Conservation (phyloP, 2,329 filamentous ascomycete genomes). For the Aspergillus fijiensis region DNA sequence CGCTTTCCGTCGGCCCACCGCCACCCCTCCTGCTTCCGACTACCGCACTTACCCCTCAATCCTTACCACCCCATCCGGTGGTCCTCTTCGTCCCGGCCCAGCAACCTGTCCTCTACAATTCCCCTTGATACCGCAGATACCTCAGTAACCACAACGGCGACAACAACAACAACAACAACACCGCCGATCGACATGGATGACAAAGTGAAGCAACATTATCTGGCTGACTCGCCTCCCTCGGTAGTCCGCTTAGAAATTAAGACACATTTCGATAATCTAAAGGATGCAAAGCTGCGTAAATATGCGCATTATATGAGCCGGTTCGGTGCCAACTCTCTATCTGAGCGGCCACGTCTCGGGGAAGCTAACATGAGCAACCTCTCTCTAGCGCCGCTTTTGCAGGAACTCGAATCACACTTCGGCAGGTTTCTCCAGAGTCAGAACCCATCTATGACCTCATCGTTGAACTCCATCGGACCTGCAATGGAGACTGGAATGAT, state of each 20-base stretch:
- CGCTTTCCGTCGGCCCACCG: conserved; percentile 22
- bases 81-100: conserved; percentile 19
- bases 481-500: conserved; percentile 68
- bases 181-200: conserved; percentile 37
- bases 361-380: conserved; percentile 9
- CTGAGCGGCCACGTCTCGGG: conserved; percentile 1
- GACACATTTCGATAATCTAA: conserved; percentile 76
- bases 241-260: conserved; percentile 87
- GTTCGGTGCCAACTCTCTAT: conserved; percentile 44
- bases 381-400: conserved; percentile 67
- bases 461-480: conserved; percentile 65
- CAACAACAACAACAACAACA: conserved; percentile 6
- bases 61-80: conserved; percentile 14
- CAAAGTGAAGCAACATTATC: conserved; percentile 62
- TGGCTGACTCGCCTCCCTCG: conserved; percentile 86
- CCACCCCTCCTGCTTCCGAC: conserved; percentile 18
- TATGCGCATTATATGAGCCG: conserved; percentile 89
- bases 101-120: conserved; percentile 9
- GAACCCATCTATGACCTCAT: conserved; percentile 81
- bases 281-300: conserved; percentile 66
- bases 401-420: conserved; percentile 74
- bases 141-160: conserved; percentile 16
- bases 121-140: conserved; percentile 1
- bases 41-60: conserved; percentile 18
- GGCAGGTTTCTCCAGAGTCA: conserved; percentile 78